Base-by-base conservation (phyloP, 768 basidiomycete species). In the Chalciporus piperatus region DNA sequence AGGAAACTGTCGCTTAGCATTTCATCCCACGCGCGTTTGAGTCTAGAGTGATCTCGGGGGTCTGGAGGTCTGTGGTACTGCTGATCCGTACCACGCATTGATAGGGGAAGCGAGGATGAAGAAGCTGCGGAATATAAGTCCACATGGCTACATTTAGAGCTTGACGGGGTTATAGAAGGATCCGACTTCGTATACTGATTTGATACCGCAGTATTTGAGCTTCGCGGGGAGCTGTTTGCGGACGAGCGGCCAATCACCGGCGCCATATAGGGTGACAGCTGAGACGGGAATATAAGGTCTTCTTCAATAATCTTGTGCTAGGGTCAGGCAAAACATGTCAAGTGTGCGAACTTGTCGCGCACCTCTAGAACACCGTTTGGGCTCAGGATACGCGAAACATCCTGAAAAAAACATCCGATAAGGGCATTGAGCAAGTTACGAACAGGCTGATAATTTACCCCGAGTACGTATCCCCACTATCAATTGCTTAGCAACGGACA, bases 281-380 rank as follows among this genome's bases (percentile, higher is more conserved):
- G 56, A 41, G 74, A 80, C 8, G 87, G 87, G 61, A 89, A 89
- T 42, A 87, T 74, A 7, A 83, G 74, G 60, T 88, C 86, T 52
- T 90, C 87, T 64, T 88, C 87, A 33, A 88, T 77, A 9, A 88
- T 72, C 87, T 89, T 55, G 8, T n/a, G 42, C 14, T 50, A 25
- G 30, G 47, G 49, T 60, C 25, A 58, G 45, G 57, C 45, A 35
- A 46, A 41, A 43, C 33, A 6, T 14, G 23, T 11, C 8, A 7
- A 27, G 37, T 33, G 33, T 41, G 47, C 25, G 51, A 39, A 41
- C 9, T 51, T 17, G 35, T 45, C 54, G 59, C 70, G 45, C 53
- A 86, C 87, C 80, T 90, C 88, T 12, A 89, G 63, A 13, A 80
- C 67, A 23, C 76, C 87, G 16, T 81, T 76, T 6, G 80, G 76